Percentiles rank a stretch among this genome's conserved stretches.
Conservation (phyloP, 495 filamentous ascomycete genomes). For the Xeromyces bisporus region DNA sequence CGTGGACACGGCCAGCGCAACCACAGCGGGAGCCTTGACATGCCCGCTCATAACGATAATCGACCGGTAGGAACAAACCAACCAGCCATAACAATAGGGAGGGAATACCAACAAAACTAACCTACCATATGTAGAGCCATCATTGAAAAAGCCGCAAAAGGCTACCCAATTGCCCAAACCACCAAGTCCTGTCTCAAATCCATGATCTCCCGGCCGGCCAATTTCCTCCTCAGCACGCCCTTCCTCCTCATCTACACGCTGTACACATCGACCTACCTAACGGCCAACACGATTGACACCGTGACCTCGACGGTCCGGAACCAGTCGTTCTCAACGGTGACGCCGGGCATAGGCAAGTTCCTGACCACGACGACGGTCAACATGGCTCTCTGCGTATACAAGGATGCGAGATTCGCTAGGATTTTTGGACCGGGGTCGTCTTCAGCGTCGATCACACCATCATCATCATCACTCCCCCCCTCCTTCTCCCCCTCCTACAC, state of each 20-base stretch:
- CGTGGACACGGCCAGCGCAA: slow-evolving; percentile 59
- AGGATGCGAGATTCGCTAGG: slow-evolving; percentile 72
- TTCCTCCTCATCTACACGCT: slow-evolving; percentile 76
- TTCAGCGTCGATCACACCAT: slow-evolving; percentile 3
- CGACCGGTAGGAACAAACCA: slow-evolving; percentile 67
- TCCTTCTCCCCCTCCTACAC: slow-evolving; percentile 25
- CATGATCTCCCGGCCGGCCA: slow-evolving; percentile 50
- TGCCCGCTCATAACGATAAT: slow-evolving; percentile 82
- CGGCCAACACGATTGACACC: slow-evolving; percentile 81
- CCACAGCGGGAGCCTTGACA: slow-evolving; percentile 61
- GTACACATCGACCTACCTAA: slow-evolving; percentile 82
- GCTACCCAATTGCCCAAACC: slow-evolving; percentile 49
- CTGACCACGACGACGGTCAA: slow-evolving; percentile 67
- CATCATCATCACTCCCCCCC: slow-evolving; percentile 36
- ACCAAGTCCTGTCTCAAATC: slow-evolving; percentile 43
- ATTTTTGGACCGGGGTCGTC: slow-evolving; percentile 46
- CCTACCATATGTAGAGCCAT: slow-evolving; percentile 44
- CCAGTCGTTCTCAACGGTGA: slow-evolving; percentile 40
- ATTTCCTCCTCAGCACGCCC: slow-evolving; percentile 59
- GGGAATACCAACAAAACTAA: slow-evolving; percentile 6
- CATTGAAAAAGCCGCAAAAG: slow-evolving; percentile 87
- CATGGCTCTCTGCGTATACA: slow-evolving; percentile 81
- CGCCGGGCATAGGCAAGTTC: slow-evolving; percentile 67
- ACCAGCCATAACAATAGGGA: no score
- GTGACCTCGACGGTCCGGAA: slow-evolving; percentile 45